Conservation (phyloP, 805 yeast species). For the Ogataea populi-albae region DNA sequence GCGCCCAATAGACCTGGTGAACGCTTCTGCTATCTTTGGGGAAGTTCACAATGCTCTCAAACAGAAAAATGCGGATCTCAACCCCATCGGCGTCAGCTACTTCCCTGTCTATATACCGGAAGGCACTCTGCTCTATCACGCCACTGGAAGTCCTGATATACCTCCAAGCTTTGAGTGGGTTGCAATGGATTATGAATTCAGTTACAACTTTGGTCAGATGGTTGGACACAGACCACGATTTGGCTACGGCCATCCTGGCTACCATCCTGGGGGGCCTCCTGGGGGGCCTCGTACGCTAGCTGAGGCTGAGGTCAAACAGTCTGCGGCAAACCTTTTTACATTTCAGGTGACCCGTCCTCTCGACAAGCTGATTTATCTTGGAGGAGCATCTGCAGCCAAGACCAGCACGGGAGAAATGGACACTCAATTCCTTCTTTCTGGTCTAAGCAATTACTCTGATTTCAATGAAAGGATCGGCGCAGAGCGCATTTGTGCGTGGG, state of each 20-base stretch:
- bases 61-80: constrained; percentile 48
- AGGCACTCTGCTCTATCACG: constrained; percentile 57
- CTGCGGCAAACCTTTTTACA: constrained; percentile 36
- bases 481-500: constrained; percentile 54
- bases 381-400: constrained; percentile 71
- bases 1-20: constrained; percentile 37
- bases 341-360: constrained; percentile 47
- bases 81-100: constrained; percentile 56
- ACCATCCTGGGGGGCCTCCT: constrained; percentile 7
- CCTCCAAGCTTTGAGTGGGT: constrained; percentile 58
- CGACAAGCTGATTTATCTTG: constrained; percentile 49
- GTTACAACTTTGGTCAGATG: constrained; percentile 42
- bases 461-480: constrained; percentile 47
- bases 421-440: constrained; percentile 44
- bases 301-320: background rate
- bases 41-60: constrained; percentile 51
- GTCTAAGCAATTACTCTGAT: constrained; percentile 28
- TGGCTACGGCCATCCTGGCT: no score
- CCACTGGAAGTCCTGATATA: constrained; percentile 37
- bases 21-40: constrained; percentile 56
- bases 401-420: constrained; percentile 59
- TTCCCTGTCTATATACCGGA: constrained; percentile 60
- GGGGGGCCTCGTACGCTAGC: background rate
- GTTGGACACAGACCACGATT: no score
- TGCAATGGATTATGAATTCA: constrained; percentile 63